Evolutionary conservation across 1,284 basidiomycete species (phyloP).

Genomic region (Pisolithus thermaeus): DNA sequence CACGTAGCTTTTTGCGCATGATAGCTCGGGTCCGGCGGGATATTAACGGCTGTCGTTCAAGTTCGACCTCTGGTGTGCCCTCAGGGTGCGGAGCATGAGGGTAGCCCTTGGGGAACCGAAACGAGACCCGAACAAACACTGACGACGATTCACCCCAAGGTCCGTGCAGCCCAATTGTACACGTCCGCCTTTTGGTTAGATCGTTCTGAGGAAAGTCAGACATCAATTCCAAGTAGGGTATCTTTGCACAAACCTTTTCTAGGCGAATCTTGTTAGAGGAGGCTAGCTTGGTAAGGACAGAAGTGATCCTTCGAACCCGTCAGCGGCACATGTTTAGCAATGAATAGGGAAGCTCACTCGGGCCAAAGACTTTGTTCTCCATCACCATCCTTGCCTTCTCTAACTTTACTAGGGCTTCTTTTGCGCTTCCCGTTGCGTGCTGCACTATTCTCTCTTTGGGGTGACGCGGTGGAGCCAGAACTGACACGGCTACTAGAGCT

Average conservation of each 20-base stretch:
- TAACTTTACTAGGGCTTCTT: slow-evolving; percentile 41
- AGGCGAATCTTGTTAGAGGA: slow-evolving; percentile 71
- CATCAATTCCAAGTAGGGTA: background rate
- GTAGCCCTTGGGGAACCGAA: slow-evolving; percentile 84
- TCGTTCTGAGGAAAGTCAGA: slow-evolving; percentile 54
- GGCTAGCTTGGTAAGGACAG: slow-evolving; percentile 63
- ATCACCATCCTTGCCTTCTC: slow-evolving; percentile 39
- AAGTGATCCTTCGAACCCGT: slow-evolving; percentile 56
- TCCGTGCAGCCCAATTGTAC: slow-evolving; percentile 83
- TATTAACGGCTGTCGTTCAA: slow-evolving; percentile 80
- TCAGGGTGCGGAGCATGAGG: slow-evolving; percentile 56
- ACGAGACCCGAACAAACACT: slow-evolving; percentile 80
- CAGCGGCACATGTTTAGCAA: slow-evolving; percentile 3
- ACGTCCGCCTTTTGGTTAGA: slow-evolving; percentile 71
- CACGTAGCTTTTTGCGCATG: slow-evolving; percentile 70
- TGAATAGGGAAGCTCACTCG: slow-evolving; percentile 48
- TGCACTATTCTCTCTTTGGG: slow-evolving; percentile 15
- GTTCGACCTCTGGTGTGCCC: slow-evolving; percentile 71
- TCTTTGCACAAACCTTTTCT: slow-evolving; percentile 59
- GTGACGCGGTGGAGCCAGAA: slow-evolving; percentile 30
- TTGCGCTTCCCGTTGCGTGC: slow-evolving; percentile 20
- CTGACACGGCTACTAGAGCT: slow-evolving; percentile 48
- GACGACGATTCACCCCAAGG: slow-evolving; percentile 83
- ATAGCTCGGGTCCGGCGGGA: slow-evolving; percentile 69
- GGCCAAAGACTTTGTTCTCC: slow-evolving; percentile 63